Conservation (phyloP, 345 rosid species). For the Corymbia maculata region DNA sequence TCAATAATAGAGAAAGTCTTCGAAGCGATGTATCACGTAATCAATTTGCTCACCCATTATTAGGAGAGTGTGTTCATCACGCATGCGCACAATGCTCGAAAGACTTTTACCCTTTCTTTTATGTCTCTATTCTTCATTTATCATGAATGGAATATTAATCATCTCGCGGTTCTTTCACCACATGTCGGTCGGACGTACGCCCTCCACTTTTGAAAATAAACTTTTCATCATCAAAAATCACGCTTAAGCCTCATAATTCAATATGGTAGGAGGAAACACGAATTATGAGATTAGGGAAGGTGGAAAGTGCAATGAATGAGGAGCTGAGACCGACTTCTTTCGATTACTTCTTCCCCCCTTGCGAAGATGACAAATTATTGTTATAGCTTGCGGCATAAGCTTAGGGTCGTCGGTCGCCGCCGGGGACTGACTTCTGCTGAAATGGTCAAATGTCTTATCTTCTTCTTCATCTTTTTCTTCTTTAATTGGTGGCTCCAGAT, state of each 20-base stretch:
- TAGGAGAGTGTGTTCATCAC: rapidly evolving
- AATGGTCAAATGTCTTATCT: background rate
- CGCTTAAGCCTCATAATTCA: background rate
- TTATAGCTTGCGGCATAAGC: background rate
- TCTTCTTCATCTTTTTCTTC: background rate
- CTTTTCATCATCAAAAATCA: background rate
- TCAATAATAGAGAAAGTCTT: background rate
- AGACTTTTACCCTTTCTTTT: background rate
- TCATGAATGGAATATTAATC: background rate
- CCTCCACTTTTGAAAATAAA: background rate
- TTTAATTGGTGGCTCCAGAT: background rate
- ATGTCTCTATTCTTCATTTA: background rate
- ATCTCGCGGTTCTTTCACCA: background rate
- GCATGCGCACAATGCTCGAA: background rate
- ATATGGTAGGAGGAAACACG: background rate
- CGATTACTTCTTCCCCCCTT: too few relatives aligned
- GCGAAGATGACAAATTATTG: background rate
- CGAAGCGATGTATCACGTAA: background rate
- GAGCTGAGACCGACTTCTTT: background rate
- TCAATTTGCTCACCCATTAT: rapidly evolving
- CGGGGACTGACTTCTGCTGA: background rate
- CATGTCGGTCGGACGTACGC: rapidly evolving
- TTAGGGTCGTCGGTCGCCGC: background rate
- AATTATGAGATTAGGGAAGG: background rate
- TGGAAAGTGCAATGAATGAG: background rate